Evolutionary conservation across 257 asterid species (phyloP), one percentile per base, ranked within the genome.

Genomic region (Penstemon barbatus): DNA sequence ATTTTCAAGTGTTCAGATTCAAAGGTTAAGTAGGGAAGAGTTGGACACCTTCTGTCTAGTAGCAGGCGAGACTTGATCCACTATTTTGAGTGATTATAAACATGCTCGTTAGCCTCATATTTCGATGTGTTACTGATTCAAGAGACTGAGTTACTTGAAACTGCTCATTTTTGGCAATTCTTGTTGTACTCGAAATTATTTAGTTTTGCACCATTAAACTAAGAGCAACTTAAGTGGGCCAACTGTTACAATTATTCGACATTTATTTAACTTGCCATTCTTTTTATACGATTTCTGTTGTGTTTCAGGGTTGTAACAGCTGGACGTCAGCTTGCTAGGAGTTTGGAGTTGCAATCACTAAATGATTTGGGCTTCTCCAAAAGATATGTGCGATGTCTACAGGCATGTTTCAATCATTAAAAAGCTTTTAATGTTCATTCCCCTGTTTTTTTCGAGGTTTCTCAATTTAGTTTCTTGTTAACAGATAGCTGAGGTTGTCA

Each of bases 301-400:
- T 69, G 56, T 8, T 46, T 57, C 80, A 90, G 99, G 98, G 97
- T 89, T 57, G 85, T 87, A 38, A 81, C 97, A 56, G 96, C 98
- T 58, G 96, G 99, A n/a, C 93, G 95, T 48, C 97, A 94, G 82
- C 99, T 94, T 77, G 96, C 97, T 37, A 87, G 84, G 91, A 86
- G 93, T 79, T 78, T 94, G 81, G 99, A 94, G 83, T 69, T 89
- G 77, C 99, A 89, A 74, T 94, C 99, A 0, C 83, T 94, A 42
- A 94, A 94, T 75, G 97, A 94, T 77, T 80, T 94, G 75, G 99
- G 99, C 62, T 94, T 91, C 71, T 87, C 96, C 51, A 94, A 94
- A 82, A 82, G 99, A 91, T 89, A 89, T 46, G 95, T 91, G 68
- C 91, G 97, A 67, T 89, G 99, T 77, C 84, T 94, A 67, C 99